Base-by-base conservation (phyloP, 1,139 yeast species). In the Blastobotrys apis region DNA sequence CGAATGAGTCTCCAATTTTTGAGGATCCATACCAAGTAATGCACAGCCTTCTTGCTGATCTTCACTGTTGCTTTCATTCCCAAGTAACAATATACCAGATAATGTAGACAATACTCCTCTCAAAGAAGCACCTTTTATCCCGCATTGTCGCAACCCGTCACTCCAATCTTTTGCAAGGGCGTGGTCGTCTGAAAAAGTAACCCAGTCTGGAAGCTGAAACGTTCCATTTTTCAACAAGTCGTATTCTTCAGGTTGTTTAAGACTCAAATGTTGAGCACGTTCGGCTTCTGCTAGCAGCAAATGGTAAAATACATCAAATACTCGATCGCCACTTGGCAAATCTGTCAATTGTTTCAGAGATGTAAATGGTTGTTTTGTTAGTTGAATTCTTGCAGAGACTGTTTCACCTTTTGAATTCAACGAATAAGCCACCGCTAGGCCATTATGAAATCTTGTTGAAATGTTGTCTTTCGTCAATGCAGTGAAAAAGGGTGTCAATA, bases 141-240 rank as follows among this genome's bases (percentile, higher is more conserved):
- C 63, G 33, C 69, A 62, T 40, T 63, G 64, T 6, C 59, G 46
- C 22, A 65, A 54, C 6, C 69, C 65, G 44, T 65, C 67, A 13
- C 65, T 57, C 72, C 72, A 68, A 47, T 68, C 72, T 42, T 63
- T 62, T 5, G 71, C 71, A 23, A 65, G 49, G 1, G 69, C 68
- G 33, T 62, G 55, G 48, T 65, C 68, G 39, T 66, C 70, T 1
- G 69, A 59, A 44, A 55, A 59, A 26, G 57, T 55, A 32, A 63
- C 67, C 67, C 67, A 65, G 19, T 53, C 61, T 1, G 67, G 70
- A n/a, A 64, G 55, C n/a, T 49, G 42, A 49, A 54, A 64, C 8
- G 68, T 62, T 1, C 53, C 58, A 1, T 66, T 60, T 19, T 50
- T 52, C 34, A 68, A 56, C 37, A 68, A 55, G 1, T 57, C 59